Percentiles rank a stretch among this genome's conserved stretches.
These are phyloP conservation scores for Zymoseptoria brevis DNA, from an alignment of 2,329 filamentous ascomycete genomes.

Conservation along the genomic window DNA sequence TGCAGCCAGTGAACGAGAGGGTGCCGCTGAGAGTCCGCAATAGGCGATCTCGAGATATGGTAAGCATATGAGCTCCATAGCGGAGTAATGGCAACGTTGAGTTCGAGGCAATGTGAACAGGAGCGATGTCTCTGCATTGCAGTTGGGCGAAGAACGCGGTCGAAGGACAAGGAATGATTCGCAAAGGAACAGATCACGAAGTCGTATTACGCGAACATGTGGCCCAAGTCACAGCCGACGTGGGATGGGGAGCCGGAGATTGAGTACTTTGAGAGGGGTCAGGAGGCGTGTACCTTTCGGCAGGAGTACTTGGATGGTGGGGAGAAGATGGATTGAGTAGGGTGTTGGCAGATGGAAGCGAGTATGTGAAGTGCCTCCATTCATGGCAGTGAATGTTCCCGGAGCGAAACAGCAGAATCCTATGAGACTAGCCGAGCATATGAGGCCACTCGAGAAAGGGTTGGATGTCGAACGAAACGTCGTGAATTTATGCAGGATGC, in stretches of 20 bases:
- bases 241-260: constrained; percentile 13
- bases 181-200: constrained; percentile 18
- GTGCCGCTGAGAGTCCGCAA: neutral
- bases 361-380: neutral
- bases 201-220: constrained; percentile 13
- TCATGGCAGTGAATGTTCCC: neutral
- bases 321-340: constrained; percentile 4
- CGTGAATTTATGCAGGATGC: constrained; percentile 8
- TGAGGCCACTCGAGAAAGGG: neutral
- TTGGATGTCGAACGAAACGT: neutral
- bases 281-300: constrained; percentile 11
- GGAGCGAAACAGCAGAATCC: neutral
- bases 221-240: constrained; percentile 12
- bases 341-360: neutral
- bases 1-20: neutral
- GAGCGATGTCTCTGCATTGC: too few species aligned
- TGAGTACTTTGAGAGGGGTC: constrained; percentile 15
- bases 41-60: too few species aligned
- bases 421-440: neutral
- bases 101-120: too few species aligned
- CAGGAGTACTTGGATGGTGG: constrained; percentile 12
- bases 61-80: too few species aligned
- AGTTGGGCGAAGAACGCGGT: neutral
- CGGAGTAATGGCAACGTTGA: too few species aligned
- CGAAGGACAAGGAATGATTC: constrained; percentile 13